Percentiles rank a stretch among this genome's conserved stretches.
Evolutionary conservation across 2,329 filamentous ascomycete genomes (phyloP).

Genomic region (Kalaharituber pfeilii): DNA sequence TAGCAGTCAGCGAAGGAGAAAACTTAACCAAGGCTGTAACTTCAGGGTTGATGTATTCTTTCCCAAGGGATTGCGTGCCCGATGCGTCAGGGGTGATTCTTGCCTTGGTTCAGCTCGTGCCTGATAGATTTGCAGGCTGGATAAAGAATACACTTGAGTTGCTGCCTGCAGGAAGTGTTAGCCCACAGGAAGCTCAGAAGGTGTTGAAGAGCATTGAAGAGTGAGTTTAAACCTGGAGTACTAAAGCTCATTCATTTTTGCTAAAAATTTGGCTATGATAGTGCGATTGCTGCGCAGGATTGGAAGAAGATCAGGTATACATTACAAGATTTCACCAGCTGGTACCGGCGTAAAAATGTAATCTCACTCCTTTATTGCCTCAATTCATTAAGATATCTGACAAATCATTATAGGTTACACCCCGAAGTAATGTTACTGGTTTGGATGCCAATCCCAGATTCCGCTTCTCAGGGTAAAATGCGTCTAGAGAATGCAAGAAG

Average conservation of each 20-base stretch:
- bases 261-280: constrained; percentile 6
- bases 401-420: not conserved
- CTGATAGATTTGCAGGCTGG: constrained; percentile 62
- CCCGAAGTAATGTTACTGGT: not conserved
- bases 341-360: constrained; percentile 81
- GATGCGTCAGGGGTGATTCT: constrained; percentile 89
- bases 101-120: constrained; percentile 71
- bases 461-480: not conserved
- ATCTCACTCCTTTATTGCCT: too few species aligned
- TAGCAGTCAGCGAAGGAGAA: constrained; percentile 55
- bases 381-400: too few species aligned
- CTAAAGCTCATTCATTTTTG: not conserved
- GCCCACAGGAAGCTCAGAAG: constrained; percentile 59
- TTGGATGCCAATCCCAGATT: constrained; percentile 23
- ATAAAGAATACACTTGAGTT: constrained; percentile 67
- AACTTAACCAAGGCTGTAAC: constrained; percentile 71
- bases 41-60: constrained; percentile 98
- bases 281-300: constrained; percentile 19
- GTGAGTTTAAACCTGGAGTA: constrained; percentile 18
- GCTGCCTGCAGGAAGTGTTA: constrained; percentile 67
- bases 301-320: constrained; percentile 23
- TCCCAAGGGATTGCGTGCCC: constrained; percentile 86
- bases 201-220: constrained; percentile 67
- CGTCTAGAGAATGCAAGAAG: too few species aligned
- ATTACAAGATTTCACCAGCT: constrained; percentile 92